Percentiles rank a stretch among this genome's conserved stretches.
Conservation (phyloP, 2,329 filamentous ascomycete genomes). For the Aaosphaeria arxii region DNA sequence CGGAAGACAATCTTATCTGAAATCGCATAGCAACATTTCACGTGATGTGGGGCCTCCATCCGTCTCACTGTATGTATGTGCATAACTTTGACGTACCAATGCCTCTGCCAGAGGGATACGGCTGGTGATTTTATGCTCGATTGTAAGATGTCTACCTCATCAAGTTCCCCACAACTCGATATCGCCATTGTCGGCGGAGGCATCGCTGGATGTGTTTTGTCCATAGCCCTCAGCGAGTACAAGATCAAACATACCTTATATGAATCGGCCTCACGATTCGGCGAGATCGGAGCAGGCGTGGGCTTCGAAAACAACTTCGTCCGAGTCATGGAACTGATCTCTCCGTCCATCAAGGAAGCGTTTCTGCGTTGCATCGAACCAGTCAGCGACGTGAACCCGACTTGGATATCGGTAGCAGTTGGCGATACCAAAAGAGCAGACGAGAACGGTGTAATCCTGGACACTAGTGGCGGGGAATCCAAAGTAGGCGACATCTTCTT, state of each 20-base stretch:
- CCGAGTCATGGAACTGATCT: conserved; percentile 42
- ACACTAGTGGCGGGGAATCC: conserved; percentile 9
- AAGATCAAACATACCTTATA: conserved; percentile 50
- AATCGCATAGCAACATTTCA: no score
- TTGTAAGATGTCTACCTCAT: not conserved
- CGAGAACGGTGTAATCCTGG: conserved; percentile 7
- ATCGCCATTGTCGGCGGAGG: conserved; percentile 59
- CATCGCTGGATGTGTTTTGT: conserved; percentile 55
- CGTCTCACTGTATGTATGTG: no score
- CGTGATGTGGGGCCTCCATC: no score
- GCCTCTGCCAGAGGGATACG: no score
- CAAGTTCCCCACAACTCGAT: conserved; percentile 26
- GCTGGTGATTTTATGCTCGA: no score
- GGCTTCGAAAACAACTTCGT: conserved; percentile 40
- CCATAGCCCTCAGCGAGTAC: conserved; percentile 48
- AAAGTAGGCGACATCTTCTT: conserved; percentile 17
- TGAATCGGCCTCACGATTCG: conserved; percentile 53
- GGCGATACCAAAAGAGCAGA: conserved; percentile 19
- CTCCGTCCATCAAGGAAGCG: conserved; percentile 27
- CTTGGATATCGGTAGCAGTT: conserved; percentile 21
- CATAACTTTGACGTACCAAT: no score
- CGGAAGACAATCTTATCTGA: no score
- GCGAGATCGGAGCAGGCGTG: conserved; percentile 58
- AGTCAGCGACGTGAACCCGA: not conserved
- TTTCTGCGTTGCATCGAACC: conserved; percentile 4